Percentiles rank a stretch among this genome's conserved stretches.
Conservation (phyloP, 345 rosid species). For the Euclidium syriacum region DNA sequence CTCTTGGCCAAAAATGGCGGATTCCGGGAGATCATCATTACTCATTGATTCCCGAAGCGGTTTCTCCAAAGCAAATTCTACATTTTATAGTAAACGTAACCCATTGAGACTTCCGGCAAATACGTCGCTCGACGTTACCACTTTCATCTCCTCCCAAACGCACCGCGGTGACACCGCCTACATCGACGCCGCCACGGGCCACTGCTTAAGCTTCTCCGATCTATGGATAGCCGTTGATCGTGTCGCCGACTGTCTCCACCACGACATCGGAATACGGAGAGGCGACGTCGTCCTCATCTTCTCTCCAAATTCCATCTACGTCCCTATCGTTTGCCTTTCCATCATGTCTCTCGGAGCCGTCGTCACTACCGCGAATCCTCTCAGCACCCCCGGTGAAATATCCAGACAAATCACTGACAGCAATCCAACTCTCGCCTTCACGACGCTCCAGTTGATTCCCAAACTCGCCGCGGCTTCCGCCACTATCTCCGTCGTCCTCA, state of each 20-base stretch:
- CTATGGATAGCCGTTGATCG: constrained; percentile 73
- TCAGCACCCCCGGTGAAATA: constrained; percentile 65
- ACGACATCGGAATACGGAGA: constrained; percentile 66
- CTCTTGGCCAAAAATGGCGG: no score
- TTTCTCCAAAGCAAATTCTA: constrained; percentile 45
- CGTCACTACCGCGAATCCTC: constrained; percentile 86
- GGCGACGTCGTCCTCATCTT: constrained; percentile 70
- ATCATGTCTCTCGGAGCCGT: constrained; percentile 90
- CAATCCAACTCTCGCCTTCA: constrained; percentile 61
- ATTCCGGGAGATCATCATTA: not conserved
- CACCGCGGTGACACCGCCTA: constrained; percentile 67
- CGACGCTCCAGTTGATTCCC: constrained; percentile 44
- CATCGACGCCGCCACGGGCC: constrained; percentile 74
- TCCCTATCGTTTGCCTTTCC: constrained; percentile 79
- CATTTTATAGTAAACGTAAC: constrained; percentile 73
- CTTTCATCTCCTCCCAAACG: constrained; percentile 70
- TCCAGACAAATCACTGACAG: constrained; percentile 62
- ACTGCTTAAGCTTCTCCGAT: constrained; percentile 48
- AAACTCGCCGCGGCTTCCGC: constrained; percentile 42
- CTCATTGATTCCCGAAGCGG: constrained; percentile 44
- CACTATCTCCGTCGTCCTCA: constrained; percentile 43
- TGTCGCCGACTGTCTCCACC: constrained; percentile 46
- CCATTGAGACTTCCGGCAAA: constrained; percentile 53
- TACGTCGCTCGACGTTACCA: constrained; percentile 52
- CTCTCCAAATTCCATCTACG: constrained; percentile 78